Base-by-base conservation (phyloP, 1,284 basidiomycete genomes). In the Clitocybe nebularis region DNA sequence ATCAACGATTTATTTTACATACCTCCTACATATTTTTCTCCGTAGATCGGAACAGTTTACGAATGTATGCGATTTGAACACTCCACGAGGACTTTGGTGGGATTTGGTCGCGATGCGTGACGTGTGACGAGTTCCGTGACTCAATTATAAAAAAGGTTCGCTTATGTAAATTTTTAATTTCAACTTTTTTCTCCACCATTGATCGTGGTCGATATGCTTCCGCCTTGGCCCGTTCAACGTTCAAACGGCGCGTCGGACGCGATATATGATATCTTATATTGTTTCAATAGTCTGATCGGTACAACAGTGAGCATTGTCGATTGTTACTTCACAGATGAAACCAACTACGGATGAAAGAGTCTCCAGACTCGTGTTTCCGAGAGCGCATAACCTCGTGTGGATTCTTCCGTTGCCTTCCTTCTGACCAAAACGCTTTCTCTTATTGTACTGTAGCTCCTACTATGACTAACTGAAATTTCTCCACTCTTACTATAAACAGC, bases 331-430 rank as follows among this genome's bases (percentile, higher is more conserved):
- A n/a, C 41, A 46, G 58, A 77, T 75, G 74, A 78, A 71, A 45
- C 49, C 59, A 50, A 72, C 61, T 64, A 67, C 77, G 80, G 80
- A 82, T 81, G 74, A 70, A 75, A 72, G 70, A 72, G 71, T 49
- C 41, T 53, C 45, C 3, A 32, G 66, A 73, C 68, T 60, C 53
- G 33, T 22, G 48, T 56, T 57, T 75, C 76, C 77, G 76, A 82
- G 77, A 79, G 78, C 79, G 77, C 81, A 79, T 69, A 68, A 69
- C 63, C 29, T 17, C 71, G 53, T 79, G 79, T 81, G 79, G 79
- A 82, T 72, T 52, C 50, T 66, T 79, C 75, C 77, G 77, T 79
- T 82, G 76, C 75, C 78, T 80, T 81, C 74, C 75, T 79, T 71
- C 77, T 76, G 76, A 81, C 50, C 47, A 8, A 22, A 24, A 8